Percentiles rank a stretch among this genome's conserved stretches.
Evolutionary conservation across 1,139 yeast genomes (phyloP).

Genomic region (Kluyveromyces marxianus): DNA sequence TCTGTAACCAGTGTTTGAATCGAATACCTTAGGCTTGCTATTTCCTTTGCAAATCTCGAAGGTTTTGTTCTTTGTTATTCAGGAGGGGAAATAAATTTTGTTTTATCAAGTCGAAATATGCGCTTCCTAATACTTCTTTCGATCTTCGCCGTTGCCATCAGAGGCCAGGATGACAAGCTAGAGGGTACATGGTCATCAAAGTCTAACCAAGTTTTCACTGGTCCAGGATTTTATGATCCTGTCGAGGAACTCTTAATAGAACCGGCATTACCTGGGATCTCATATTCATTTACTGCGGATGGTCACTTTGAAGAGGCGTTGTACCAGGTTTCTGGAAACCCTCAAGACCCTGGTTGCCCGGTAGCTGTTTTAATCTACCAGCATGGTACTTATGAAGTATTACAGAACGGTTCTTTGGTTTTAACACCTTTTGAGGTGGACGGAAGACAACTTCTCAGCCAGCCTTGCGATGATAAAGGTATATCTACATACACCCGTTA

Average conservation of each 20-base stretch:
- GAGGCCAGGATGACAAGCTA: constrained; percentile 24
- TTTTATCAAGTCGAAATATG: background rate
- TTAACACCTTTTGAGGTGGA: constrained; percentile 76
- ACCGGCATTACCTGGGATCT: constrained; percentile 91
- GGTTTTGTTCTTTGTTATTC: too few species aligned
- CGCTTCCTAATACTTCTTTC: background rate
- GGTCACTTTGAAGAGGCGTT: constrained; percentile 87
- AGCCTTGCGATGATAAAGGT: constrained; percentile 64
- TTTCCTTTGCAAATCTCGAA: too few species aligned
- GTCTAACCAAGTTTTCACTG: constrained; percentile 90
- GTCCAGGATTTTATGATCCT: constrained; percentile 95
- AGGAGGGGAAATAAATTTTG: too few species aligned
- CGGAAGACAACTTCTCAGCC: constrained; percentile 84
- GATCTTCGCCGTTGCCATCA: constrained; percentile 14
- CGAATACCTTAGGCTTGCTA: too few species aligned
- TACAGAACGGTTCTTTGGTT: constrained; percentile 57
- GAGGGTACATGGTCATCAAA: constrained; percentile 96
- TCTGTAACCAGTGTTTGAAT: too few species aligned
- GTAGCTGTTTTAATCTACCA: constrained; percentile 75
- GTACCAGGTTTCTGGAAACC: constrained; percentile 67
- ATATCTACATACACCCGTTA: constrained; percentile 64
- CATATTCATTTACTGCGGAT: constrained; percentile 86
- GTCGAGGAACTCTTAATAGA: constrained; percentile 88
- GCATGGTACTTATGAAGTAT: constrained; percentile 72
- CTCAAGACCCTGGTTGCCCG: constrained; percentile 74